Conservation (phyloP, 2,329 filamentous ascomycete species). For the Colletotrichum destructivum region DNA sequence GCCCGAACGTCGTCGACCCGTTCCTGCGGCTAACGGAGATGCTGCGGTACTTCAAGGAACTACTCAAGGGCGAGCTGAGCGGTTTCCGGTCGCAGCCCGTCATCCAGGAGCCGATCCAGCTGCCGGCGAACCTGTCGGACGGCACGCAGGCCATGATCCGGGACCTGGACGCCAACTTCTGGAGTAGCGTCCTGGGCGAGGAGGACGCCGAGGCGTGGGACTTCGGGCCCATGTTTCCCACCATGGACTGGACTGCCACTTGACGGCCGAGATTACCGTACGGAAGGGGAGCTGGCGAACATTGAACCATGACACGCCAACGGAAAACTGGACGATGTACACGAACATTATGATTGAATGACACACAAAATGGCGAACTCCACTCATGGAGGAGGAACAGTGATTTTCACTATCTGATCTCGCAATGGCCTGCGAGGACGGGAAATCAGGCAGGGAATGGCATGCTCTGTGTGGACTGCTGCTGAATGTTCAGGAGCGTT, state of each 20-base stretch:
- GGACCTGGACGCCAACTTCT: slow-evolving; percentile 47
- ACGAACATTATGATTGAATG: slow-evolving; percentile 18
- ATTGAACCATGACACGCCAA: no score
- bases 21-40: slow-evolving; percentile 44
- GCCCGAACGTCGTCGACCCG: slow-evolving; percentile 32
- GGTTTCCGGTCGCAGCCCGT: slow-evolving; percentile 20
- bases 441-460: not conserved
- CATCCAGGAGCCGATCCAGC: slow-evolving; percentile 26
- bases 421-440: not conserved
- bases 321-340: not conserved
- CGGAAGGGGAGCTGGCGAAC: no score
- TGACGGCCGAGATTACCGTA: slow-evolving; percentile 7
- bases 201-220: slow-evolving; percentile 30
- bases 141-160: slow-evolving; percentile 46
- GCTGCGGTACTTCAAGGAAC: slow-evolving; percentile 42
- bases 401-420: not conserved
- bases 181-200: slow-evolving; percentile 35
- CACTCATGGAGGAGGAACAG: not conserved
- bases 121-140: slow-evolving; percentile 43
- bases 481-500: not conserved
- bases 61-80: slow-evolving; percentile 36
- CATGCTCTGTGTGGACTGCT: not conserved
- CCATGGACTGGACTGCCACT: slow-evolving; percentile 42
- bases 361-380: not conserved
- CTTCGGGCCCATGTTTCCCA: slow-evolving; percentile 18